Percentiles rank a stretch among this genome's conserved stretches.
phyloP scores from a whole-genome alignment of 2,329 filamentous ascomycete genomes.

The Dothiorella sarmentorum region DNA sequence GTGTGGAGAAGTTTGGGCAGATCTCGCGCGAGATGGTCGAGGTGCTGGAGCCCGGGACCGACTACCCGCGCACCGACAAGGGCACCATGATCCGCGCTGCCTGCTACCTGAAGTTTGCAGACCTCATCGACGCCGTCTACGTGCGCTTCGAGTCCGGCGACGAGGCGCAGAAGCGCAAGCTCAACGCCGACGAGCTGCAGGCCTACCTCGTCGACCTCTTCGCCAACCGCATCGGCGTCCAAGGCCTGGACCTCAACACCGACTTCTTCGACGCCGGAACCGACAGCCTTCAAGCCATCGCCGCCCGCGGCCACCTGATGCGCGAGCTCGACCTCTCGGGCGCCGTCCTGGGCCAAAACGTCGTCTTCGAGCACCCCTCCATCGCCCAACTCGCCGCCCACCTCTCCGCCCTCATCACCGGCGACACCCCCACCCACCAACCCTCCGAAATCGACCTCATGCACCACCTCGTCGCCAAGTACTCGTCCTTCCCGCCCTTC shows the following conservation, averaged over 20 bases:
- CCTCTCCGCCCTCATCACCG: conserved; percentile 43
- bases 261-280: conserved; percentile 60
- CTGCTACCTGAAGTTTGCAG: conserved; percentile 48
- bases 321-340: conserved; percentile 50
- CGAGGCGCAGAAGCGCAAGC: conserved; percentile 23
- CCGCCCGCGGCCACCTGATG: conserved; percentile 52
- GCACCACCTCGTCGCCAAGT: conserved; percentile 45
- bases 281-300: conserved; percentile 58
- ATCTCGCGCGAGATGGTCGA: conserved; percentile 54
- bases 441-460: conserved; percentile 44
- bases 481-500: conserved; percentile 28
- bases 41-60: conserved; percentile 43
- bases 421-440: conserved; percentile 29
- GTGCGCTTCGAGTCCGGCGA: conserved; percentile 13
- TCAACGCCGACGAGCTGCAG: conserved; percentile 33
- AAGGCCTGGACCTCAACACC: conserved; percentile 35
- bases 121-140: conserved; percentile 49
- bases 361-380: conserved; percentile 58
- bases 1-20: conserved; percentile 51
- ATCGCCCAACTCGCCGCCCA: conserved; percentile 45
- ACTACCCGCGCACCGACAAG: conserved; percentile 55
- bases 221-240: conserved; percentile 23
- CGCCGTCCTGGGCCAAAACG: conserved; percentile 48
- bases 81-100: conserved; percentile 54
- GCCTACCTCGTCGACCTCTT: conserved; percentile 26